phyloP scores from a whole-genome alignment of 371 early-diverging fungal genomes.

The Circinella umbellata region DNA sequence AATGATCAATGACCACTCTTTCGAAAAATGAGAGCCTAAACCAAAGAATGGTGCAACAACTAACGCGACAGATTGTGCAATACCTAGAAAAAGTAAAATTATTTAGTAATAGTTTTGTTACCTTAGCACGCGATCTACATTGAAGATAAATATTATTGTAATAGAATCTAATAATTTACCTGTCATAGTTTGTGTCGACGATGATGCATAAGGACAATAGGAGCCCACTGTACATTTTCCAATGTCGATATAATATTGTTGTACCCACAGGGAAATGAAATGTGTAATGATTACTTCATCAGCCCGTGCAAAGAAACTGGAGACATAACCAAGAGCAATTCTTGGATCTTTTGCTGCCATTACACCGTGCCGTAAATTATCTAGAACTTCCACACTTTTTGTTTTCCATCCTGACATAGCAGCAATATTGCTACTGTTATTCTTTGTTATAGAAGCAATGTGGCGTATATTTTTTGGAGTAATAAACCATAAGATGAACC shows the following conservation, averaged over 20 bases:
- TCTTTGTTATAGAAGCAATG: background rate
- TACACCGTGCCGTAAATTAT: slow-evolving; percentile 33
- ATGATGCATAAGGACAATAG: slow-evolving; percentile 48
- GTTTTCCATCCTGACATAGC: background rate
- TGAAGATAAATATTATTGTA: too few relatives aligned
- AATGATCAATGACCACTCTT: slow-evolving; percentile 52
- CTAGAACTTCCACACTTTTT: too few relatives aligned
- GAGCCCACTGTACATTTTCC: slow-evolving; percentile 53
- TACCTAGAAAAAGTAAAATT: slow-evolving; percentile 24
- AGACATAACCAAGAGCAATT: slow-evolving; percentile 62
- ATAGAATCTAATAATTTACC: slow-evolving; percentile 19
- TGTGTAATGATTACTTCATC: slow-evolving; percentile 77
- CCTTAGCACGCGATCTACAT: too few relatives aligned
- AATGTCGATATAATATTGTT: slow-evolving; percentile 59
- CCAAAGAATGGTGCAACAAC: slow-evolving; percentile 73
- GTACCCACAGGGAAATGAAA: slow-evolving; percentile 79
- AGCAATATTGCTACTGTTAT: slow-evolving; percentile 13
- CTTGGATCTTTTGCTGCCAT: slow-evolving; percentile 61
- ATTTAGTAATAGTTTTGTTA: too few relatives aligned
- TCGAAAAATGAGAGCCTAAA: slow-evolving; percentile 47
- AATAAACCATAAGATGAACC: slow-evolving; percentile 36
- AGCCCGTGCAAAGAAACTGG: slow-evolving; percentile 75
- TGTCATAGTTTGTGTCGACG: slow-evolving; percentile 61
- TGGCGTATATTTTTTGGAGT: slow-evolving; percentile 35
- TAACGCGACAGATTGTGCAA: slow-evolving; percentile 74